Evolutionary conservation across 75 land plant species (phyloP), one percentile per base, ranked within the genome.

Genomic region (Selaginella moellendorffii): DNA sequence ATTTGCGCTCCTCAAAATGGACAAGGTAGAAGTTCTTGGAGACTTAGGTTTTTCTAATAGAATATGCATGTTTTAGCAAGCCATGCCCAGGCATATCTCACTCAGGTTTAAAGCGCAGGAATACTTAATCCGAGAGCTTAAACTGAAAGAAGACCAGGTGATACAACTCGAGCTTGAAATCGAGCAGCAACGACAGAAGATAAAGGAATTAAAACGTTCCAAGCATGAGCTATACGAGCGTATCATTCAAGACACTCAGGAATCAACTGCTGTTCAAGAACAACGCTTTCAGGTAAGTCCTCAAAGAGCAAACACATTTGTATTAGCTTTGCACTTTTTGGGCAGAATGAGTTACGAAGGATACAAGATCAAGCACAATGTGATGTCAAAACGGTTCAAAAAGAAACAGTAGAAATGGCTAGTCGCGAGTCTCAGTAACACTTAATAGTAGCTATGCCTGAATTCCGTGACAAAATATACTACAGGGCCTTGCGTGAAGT

Each of bases 1-100:
- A 12, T 25, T 66, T 46, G 74, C 54, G 26, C 74, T 71, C 24
- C 53, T 71, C 24, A 65, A 66, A 62, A 71, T 71, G 74, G 74
- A 71, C 52, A 71, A 71, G 69, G 74, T 71, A 23, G 18, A n/a
- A 22, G 1, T 8, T 18, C 20, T n/a, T n/a, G n/a, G n/a, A n/a
- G n/a, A n/a, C n/a, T n/a, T n/a, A n/a, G n/a, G n/a, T n/a, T n/a
- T n/a, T n/a, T n/a, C n/a, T n/a, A n/a, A n/a, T n/a, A n/a, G n/a
- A n/a, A n/a, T n/a, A n/a, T n/a, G n/a, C n/a, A n/a, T n/a, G n/a
- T n/a, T n/a, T n/a, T n/a, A n/a, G n/a, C n/a, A n/a, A n/a, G n/a
- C n/a, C n/a, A n/a, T n/a, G n/a, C n/a, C n/a, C n/a, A n/a, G n/a
- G n/a, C n/a, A n/a, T n/a, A 36, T 36, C 10, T 5, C 46, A 36